Conservation (phyloP, 192 early-diverging fungal species). For the Thoreauomyces humboldtii region DNA sequence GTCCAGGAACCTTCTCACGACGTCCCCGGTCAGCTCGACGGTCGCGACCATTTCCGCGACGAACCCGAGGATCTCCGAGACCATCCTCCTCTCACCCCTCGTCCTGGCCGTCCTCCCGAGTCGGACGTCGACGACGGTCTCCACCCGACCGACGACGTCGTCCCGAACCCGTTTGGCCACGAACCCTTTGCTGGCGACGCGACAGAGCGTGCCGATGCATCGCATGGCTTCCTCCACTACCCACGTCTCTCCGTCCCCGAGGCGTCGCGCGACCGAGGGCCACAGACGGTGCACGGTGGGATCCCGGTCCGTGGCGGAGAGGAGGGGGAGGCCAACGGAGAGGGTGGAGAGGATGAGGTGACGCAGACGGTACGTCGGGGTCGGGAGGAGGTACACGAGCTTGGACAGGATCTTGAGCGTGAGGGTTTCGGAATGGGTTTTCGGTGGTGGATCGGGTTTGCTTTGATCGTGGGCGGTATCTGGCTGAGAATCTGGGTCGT, state of each 20-base stretch:
- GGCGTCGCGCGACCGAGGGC: constrained; percentile 23
- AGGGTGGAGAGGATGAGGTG: constrained; percentile 16
- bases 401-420: constrained; percentile 32
- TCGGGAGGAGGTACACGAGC: constrained; percentile 27
- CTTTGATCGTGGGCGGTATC: not conserved
- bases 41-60: too few relatives aligned
- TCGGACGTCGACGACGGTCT: not conserved
- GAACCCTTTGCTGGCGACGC: constrained; percentile 6
- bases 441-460: not conserved
- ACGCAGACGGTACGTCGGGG: constrained; percentile 24
- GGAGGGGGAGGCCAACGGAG: constrained; percentile 3
- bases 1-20: too few relatives aligned
- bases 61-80: too few relatives aligned
- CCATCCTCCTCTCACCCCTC: too few relatives aligned
- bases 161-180: constrained; percentile 22
- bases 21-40: too few relatives aligned
- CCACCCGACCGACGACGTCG: constrained; percentile 18
- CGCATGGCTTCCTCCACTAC: constrained; percentile 37
- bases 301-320: constrained; percentile 17
- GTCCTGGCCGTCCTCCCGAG: not conserved
- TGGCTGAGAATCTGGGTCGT: not conserved
- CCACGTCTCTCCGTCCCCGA: constrained; percentile 26
- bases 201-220: not conserved
- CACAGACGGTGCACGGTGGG: constrained; percentile 39
- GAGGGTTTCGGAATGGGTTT: constrained; percentile 15